Evolutionary conservation across 208 protist species (phyloP).

Genomic region (Herpetomonas samuelpessoai): DNA sequence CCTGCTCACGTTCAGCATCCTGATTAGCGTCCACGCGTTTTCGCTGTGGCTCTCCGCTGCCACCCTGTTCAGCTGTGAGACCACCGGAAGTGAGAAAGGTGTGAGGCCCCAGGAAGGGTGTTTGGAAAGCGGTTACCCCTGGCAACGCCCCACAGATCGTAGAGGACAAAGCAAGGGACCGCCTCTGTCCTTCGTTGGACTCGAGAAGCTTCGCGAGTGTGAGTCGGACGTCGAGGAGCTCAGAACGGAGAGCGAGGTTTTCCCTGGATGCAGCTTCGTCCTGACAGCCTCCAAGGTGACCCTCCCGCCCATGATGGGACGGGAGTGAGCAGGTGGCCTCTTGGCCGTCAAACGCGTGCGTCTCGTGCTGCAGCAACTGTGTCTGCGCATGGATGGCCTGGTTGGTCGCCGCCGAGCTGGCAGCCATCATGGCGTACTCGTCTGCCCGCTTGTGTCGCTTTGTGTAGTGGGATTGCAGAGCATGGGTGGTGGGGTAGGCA

Average conservation of each 20-base stretch:
- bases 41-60: not conserved
- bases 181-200: constrained; percentile 21
- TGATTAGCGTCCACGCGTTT: too few relatives aligned
- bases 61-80: too few relatives aligned
- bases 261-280: not conserved
- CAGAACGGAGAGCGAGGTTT: constrained; percentile 18
- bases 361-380: not conserved
- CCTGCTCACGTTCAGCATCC: too few relatives aligned
- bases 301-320: too few relatives aligned
- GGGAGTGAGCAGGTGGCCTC: too few relatives aligned
- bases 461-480: constrained; percentile 61
- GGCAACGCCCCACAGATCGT: constrained; percentile 10
- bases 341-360: not conserved
- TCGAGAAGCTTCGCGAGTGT: constrained; percentile 33
- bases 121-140: not conserved
- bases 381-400: too few relatives aligned
- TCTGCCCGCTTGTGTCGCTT: constrained; percentile 57
- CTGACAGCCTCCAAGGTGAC: too few relatives aligned
- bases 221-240: constrained; percentile 38
- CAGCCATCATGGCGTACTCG: constrained; percentile 33
- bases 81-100: not conserved
- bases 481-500: constrained; percentile 46
- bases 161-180: constrained; percentile 5
- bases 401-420: constrained; percentile 21
- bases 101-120: not conserved